These are phyloP conservation scores for Sporothrix luriei DNA, from an alignment of 2,329 filamentous ascomycete genomes.

Conservation along the genomic window DNA sequence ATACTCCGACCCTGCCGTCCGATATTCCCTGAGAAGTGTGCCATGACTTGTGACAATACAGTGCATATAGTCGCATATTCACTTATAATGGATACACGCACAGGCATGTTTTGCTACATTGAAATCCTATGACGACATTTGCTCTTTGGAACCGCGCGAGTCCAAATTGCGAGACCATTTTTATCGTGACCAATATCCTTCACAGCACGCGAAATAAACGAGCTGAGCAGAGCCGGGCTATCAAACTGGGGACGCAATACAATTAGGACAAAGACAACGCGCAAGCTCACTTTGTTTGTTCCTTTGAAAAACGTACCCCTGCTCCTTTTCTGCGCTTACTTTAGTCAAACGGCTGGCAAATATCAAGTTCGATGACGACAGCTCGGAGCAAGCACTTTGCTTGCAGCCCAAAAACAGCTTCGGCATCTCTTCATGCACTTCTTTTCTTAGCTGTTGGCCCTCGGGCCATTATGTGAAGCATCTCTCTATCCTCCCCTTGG, in stretches of 20 bases:
- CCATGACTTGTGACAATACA: not conserved
- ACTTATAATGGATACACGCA: not conserved
- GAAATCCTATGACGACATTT: constrained; percentile 20
- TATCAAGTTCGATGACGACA: not conserved
- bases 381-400: not conserved
- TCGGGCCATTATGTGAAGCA: not conserved
- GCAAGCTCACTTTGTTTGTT: not conserved
- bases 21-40: not conserved
- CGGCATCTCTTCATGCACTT: not conserved
- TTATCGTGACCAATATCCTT: not conserved
- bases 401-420: not conserved
- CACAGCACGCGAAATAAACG: constrained; percentile 10
- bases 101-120: not conserved
- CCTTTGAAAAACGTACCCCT: not conserved
- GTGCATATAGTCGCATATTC: not conserved
- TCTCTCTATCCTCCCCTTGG: not conserved
- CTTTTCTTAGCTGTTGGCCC: not conserved
- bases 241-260: not conserved
- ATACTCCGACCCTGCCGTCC: constrained; percentile 13
- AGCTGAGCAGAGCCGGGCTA: not conserved
- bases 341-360: not conserved
- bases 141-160: not conserved
- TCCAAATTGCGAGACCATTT: not conserved
- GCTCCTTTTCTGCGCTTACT: not conserved
- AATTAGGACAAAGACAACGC: not conserved